A percentile compares a stretch with the other conserved stretches of the same genome.
phyloP scores from a whole-genome alignment of 352 stramenopile genomes.

The Phytophthora chlamydospora region DNA sequence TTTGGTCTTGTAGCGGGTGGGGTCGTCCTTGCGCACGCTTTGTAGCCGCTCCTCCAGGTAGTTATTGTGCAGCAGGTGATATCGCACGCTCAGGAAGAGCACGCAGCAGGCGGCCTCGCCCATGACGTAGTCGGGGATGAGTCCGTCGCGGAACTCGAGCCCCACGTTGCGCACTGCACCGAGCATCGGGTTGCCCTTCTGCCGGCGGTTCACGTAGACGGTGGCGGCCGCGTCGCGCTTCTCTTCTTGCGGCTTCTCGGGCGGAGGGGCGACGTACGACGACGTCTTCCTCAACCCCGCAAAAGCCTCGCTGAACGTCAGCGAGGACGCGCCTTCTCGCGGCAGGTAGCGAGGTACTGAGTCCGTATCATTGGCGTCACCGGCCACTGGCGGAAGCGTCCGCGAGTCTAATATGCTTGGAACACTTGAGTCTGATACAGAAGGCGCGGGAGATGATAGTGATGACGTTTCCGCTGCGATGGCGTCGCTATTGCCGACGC shows the following conservation, averaged over 20 bases:
- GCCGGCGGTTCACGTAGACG: conserved; percentile 82
- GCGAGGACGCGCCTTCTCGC: conserved; percentile 26
- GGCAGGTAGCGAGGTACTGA: conserved; percentile 45
- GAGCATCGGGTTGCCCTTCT: conserved; percentile 95
- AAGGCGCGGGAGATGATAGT: background rate
- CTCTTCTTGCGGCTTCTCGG: conserved; percentile 1
- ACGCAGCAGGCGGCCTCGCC: conserved; percentile 82
- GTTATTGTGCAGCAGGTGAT: conserved; percentile 86
- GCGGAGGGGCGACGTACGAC: conserved; percentile 51
- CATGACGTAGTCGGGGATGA: conserved; percentile 96
- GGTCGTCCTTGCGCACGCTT: conserved; percentile 85
- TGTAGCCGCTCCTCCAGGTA: conserved; percentile 94
- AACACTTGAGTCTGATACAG: conserved; percentile 15
- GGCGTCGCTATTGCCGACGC: background rate
- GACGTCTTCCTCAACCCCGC: conserved; percentile 58
- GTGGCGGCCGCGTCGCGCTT: conserved; percentile 56
- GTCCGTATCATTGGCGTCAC: conserved; percentile 9
- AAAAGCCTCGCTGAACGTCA: conserved; percentile 66
- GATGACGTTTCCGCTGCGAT: background rate
- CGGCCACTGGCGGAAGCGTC: conserved; percentile 23
- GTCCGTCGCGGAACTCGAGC: conserved; percentile 88
- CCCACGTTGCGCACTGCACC: conserved; percentile 93
- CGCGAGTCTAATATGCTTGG: conserved; percentile 59
- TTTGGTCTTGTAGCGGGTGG: conserved; percentile 81
- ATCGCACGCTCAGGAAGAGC: conserved; percentile 91